Conservation (phyloP, 352 stramenopile species). For the Globisporangium camurandrum region DNA sequence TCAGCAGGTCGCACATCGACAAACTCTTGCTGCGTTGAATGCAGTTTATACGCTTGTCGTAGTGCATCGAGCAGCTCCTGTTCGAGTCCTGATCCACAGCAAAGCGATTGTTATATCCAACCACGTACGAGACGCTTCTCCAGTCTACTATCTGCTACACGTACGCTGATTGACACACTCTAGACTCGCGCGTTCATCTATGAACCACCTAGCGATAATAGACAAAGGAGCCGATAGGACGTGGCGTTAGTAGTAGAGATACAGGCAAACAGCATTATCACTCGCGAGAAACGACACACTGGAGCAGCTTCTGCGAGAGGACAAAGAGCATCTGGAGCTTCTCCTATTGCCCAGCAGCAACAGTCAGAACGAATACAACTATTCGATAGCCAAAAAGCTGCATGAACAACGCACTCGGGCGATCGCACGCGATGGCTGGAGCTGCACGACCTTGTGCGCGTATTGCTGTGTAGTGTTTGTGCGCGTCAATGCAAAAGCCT, state of each 20-base stretch:
- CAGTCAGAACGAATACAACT: too few species aligned
- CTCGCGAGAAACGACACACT: constrained; percentile 3
- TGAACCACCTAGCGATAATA: constrained; percentile 15
- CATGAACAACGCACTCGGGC: constrained; percentile 16
- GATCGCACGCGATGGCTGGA: constrained; percentile 12
- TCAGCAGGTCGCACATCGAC: too few species aligned
- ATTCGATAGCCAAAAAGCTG: background rate
- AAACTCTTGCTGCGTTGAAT: background rate
- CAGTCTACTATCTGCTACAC: too few species aligned
- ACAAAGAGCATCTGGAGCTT: constrained; percentile 32
- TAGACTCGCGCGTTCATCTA: constrained; percentile 17
- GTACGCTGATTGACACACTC: constrained; percentile 22
- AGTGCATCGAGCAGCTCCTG: constrained; percentile 19
- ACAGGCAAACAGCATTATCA: background rate
- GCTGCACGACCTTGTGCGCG: constrained; percentile 15
- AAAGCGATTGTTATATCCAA: background rate
- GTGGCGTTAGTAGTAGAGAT: too few species aligned
- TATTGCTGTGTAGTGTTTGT: constrained; percentile 14
- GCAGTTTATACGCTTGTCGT: too few species aligned
- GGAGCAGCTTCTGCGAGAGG: constrained; percentile 28
- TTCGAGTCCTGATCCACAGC: constrained; percentile 14
- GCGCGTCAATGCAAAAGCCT: too few species aligned
- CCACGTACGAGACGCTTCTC: too few species aligned
- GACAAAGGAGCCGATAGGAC: too few species aligned
- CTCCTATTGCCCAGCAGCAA: constrained; percentile 16